Percentiles rank a stretch among this genome's conserved stretches.
Evolutionary conservation across 805 yeast genomes (phyloP).

Genomic region (Yarrowia sp.): DNA sequence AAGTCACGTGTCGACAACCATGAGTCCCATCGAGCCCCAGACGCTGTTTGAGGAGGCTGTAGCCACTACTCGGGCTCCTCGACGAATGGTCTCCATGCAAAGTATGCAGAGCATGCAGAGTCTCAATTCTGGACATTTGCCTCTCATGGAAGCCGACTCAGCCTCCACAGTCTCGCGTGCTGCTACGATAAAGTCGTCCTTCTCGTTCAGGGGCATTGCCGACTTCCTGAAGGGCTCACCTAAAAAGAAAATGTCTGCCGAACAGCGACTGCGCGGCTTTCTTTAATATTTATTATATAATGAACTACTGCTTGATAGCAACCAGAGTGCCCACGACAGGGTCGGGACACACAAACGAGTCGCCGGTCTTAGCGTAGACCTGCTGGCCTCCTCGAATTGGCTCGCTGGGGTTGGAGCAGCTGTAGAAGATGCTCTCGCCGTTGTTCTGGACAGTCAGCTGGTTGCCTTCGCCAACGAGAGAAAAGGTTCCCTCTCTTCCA

Average conservation of each 20-base stretch:
- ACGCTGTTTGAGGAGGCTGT: constrained; percentile 14
- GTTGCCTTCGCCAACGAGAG: neutral
- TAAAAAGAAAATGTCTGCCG: constrained; percentile 16
- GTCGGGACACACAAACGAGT: neutral
- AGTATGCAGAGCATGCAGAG: neutral
- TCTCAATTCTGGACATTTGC: neutral
- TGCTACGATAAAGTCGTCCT: constrained; percentile 9
- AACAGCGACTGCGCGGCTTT: constrained; percentile 3
- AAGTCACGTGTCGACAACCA: neutral
- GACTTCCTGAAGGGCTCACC: constrained; percentile 5
- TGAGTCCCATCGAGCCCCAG: constrained; percentile 17
- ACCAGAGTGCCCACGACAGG: neutral
- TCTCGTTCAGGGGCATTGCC: constrained; percentile 6
- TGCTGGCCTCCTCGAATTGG: neutral
- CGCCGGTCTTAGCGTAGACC: neutral
- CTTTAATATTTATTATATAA: neutral
- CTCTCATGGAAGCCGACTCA: constrained; percentile 15
- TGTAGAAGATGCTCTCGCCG: neutral
- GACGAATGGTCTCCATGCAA: constrained; percentile 8
- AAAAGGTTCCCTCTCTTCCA: neutral
- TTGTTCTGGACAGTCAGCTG: neutral
- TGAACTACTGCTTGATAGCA: neutral
- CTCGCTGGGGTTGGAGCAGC: neutral
- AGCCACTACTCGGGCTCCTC: neutral
- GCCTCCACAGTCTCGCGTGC: constrained; percentile 4